Conservation (phyloP, 1,139 yeast genomes). For the Blastobotrys elegans region DNA sequence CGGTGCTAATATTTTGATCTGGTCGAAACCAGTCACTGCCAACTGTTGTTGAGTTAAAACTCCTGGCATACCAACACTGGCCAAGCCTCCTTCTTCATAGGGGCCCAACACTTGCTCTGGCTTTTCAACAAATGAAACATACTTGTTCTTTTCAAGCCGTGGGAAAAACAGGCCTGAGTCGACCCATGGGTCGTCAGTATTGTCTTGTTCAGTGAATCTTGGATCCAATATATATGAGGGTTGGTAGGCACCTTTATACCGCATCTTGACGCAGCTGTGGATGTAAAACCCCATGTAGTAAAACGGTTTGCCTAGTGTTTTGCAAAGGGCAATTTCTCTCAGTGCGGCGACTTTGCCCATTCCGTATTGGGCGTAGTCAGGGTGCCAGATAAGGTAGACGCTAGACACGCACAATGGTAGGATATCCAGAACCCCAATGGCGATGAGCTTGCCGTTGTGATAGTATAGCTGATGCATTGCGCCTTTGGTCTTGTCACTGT, state of each 20-base stretch:
- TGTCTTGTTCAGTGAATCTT: constrained; percentile 14
- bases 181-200: neutral
- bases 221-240: constrained; percentile 38
- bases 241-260: constrained; percentile 62
- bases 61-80: constrained; percentile 4
- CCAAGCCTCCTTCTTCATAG: neutral
- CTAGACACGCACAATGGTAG: constrained; percentile 75
- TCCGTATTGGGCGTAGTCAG: constrained; percentile 63
- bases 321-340: constrained; percentile 55
- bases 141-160: neutral
- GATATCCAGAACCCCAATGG: constrained; percentile 73
- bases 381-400: constrained; percentile 87
- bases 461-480: constrained; percentile 76
- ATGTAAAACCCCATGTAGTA: constrained; percentile 73
- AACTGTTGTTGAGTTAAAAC: neutral
- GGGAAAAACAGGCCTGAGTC: neutral
- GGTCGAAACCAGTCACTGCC: neutral
- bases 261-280: constrained; percentile 77
- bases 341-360: constrained; percentile 76
- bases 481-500: constrained; percentile 32
- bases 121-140: constrained; percentile 2
- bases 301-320: constrained; percentile 39
- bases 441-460: constrained; percentile 57
- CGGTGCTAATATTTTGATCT: neutral
- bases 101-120: neutral